Evolutionary conservation across 805 yeast genomes (phyloP), one percentile per base, ranked within the genome.

Genomic region (Nematodospora valgi): DNA sequence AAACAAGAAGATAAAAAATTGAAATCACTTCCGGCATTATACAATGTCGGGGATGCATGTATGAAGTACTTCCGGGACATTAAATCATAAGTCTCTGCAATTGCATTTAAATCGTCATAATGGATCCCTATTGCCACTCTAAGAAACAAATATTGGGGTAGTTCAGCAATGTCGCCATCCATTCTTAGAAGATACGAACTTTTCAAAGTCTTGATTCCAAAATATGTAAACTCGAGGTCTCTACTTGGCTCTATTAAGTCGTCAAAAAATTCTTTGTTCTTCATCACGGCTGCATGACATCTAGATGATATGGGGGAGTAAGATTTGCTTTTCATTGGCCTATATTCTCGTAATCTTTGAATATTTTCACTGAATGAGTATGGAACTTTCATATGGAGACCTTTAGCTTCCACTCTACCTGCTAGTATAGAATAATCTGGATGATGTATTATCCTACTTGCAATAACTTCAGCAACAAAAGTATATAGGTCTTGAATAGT

Each of bases 31-130:
- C 96, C 98, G 1, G 97, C 86, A 51, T 89, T 89, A 72, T 85
- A 91, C 40, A 91, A 67, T 2, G 98, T 91, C 8, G 98, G 98
- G 6, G 96, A 86, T 3, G 95, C 96, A 56, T 91, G 98, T 32
- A 89, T 86, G 65, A 91, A 87, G 56, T 80, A 85, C 58, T 83
- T 84, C 50, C 71, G 67, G 4, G 96, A 86, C 96, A 91, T 89
- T 51, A 83, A 64, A 46, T 84, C 74, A 60, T 89, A 91, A 9
- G 97, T 87, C 59, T 89, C 95, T 9, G 80, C 51, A 3, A 78
- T 95, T 12, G 68, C 65, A 26, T 72, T 73, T 15, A 86, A 61
- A 54, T 85, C 75, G 29, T 64, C 62, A 25, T 83, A 85, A 53
- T 91, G 97, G 37, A 91, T 86, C 26, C 97, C 97, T 13, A 91